Conservation (phyloP, 2,329 filamentous ascomycete genomes). For the Hirsutella minnesotensis region DNA sequence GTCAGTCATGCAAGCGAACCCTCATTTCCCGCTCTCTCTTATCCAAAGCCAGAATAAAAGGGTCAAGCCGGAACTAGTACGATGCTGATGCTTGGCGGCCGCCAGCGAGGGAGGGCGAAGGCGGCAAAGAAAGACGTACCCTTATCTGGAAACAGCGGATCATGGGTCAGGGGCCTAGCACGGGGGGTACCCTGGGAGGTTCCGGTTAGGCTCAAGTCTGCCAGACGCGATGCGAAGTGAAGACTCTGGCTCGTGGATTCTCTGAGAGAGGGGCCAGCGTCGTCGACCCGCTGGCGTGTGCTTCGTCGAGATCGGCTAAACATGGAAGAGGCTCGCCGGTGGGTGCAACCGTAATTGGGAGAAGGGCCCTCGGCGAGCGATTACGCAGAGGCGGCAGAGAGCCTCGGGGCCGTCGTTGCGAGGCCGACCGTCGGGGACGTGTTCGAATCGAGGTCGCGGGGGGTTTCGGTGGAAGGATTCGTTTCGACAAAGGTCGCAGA, state of each 20-base stretch:
- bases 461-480: slow-evolving; percentile 1
- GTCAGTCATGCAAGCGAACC: not conserved
- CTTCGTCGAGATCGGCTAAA: slow-evolving; percentile 23
- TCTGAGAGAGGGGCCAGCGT: slow-evolving; percentile 3
- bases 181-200: slow-evolving; percentile 13
- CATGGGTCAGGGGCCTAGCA: slow-evolving; percentile 16
- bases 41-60: not conserved
- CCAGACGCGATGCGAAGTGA: slow-evolving; percentile 14
- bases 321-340: slow-evolving; percentile 17
- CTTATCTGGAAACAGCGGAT: slow-evolving; percentile 26
- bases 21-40: not conserved
- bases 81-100: not conserved
- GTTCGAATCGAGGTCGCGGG: not conserved
- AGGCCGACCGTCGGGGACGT: too few relatives aligned
- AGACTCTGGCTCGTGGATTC: slow-evolving; percentile 8
- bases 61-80: not conserved
- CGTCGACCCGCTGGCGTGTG: slow-evolving; percentile 13
- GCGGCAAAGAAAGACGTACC: slow-evolving; percentile 16
- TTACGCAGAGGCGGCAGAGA: not conserved
- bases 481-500: slow-evolving; percentile 1
- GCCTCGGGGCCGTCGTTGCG: not conserved
- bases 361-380: not conserved
- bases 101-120: not conserved
- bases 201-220: slow-evolving; percentile 16
- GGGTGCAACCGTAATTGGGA: slow-evolving; percentile 7